Base-by-base conservation (phyloP, 441 rosid genomes). In the Viola pubescens region DNA sequence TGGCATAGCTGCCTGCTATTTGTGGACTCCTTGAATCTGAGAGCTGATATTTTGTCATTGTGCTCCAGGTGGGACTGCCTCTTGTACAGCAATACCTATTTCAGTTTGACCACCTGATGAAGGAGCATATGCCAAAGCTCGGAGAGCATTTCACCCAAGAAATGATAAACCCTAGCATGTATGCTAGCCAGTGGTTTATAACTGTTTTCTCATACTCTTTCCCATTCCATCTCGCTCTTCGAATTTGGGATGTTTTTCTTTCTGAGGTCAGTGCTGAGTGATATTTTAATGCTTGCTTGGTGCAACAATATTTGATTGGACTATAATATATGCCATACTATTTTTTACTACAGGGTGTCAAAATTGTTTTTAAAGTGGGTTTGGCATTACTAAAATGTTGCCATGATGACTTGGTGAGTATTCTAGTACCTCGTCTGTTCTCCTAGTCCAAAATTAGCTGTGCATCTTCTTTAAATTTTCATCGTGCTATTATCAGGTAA, bases 91-190 rank as follows among this genome's bases (percentile, higher is more conserved):
- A 86, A 56, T 89, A 89, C 69, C 77, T 92, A 58, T 82, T 74
- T 71, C 96, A 83, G 77, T 79, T 92, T 51, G 96, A 92, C 4
- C 77, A 56, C 58, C 75, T 92, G 82, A 81, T 86, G 66, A 86
- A 67, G 70, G 94, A 87, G 78, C 77, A 80, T 34, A 70, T 92
- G 82, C 98, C 98, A 8, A 87, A 86, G 73, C 77, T 92, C 38
- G 96, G 97, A 65, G 91, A 84, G 70, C 97, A 92, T 74, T 92
- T 89, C 68, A 73, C 73, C 63, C 73, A 68, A 55, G 92, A 92
- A 78, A 87, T 86, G 96, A 89, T 92, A 70, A 92, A 87, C 74
- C 96, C 98, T 56, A 92, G 98, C 74, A 92, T 92, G 98, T 92
- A 92, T 72, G 97, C 91, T 39, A 92, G 98, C 60, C 97, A 91